Base-by-base conservation (phyloP, 192 early-diverging fungal genomes). In the Allomyces macrogynus region DNA sequence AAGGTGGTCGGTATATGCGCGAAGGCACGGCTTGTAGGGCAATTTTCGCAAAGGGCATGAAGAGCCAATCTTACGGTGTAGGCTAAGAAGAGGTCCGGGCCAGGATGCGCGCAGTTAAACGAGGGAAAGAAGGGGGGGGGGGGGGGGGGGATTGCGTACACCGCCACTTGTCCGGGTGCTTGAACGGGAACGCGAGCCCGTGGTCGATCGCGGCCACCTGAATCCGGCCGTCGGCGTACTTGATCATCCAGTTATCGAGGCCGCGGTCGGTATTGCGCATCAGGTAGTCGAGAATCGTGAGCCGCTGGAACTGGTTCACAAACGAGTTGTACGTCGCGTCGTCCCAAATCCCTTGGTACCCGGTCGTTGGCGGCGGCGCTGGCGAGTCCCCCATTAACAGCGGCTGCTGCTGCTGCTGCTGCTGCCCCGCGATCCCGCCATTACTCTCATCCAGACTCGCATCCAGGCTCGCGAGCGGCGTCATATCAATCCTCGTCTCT, bases 121-220 rank as follows among this genome's bases (percentile, higher is more conserved):
- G n/a, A n/a, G n/a, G n/a, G n/a, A n/a, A n/a, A n/a, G n/a, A n/a
- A n/a, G n/a, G n/a, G n/a, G n/a, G n/a, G n/a, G n/a, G n/a, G n/a
- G n/a, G n/a, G n/a, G n/a, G n/a, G n/a, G n/a, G n/a, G n/a, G n/a
- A n/a, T 27, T 3, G 26, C 49, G 49, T 57, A 57, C 49, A 89
- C 8, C 92, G 73, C 83, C 85, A 89, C 60, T 81, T 74, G 69
- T 94, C 89, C 0, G 92, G 92, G 65, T 94, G 92, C 63, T n/a
- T 91, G 72, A 81, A 89, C 0, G 92, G 92, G 66, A 94, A 94
- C 4, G 92, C 88, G n/a, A 94, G 77, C 11, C 92, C 92, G 69
- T 94, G 92, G 70, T 94, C 92, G 67, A 94, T 94, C 57, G 89
- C 90, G 0, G 89, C 89, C 7, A 93, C 77, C 61, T 87, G 85